phyloP scores from a whole-genome alignment of 1,284 basidiomycete genomes.

The Ustilago esculenta region DNA sequence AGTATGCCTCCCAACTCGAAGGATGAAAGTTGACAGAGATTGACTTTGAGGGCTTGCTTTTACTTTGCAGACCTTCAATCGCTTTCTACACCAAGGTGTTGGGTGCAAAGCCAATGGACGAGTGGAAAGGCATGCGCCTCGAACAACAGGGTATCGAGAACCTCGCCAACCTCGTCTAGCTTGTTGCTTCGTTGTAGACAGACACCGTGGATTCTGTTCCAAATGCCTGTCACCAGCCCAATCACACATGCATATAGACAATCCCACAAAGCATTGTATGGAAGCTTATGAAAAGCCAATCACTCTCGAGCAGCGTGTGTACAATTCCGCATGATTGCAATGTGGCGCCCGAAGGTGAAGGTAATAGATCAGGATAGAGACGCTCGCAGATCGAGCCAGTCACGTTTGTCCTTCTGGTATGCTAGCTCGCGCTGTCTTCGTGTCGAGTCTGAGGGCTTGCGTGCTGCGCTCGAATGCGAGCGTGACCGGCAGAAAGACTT shows the following conservation, averaged over 20 bases:
- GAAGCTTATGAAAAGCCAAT: too few species aligned
- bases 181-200: too few species aligned
- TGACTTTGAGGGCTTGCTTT: too few species aligned
- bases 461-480: slow-evolving; percentile 6
- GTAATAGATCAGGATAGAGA: slow-evolving; percentile 9
- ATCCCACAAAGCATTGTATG: too few species aligned
- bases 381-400: slow-evolving; percentile 30
- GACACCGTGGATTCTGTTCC: too few species aligned
- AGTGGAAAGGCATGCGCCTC: slow-evolving; percentile 62
- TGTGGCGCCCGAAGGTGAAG: not conserved
- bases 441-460: slow-evolving; percentile 6
- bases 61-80: slow-evolving; percentile 78
- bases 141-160: slow-evolving; percentile 59
- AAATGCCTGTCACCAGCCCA: too few species aligned
- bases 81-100: slow-evolving; percentile 69
- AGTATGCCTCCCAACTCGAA: too few species aligned
- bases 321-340: not conserved
- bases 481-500: not conserved
- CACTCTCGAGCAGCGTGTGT: not conserved
- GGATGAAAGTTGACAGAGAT: too few species aligned
- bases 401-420: slow-evolving; percentile 19
- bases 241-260: too few species aligned
- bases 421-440: slow-evolving; percentile 21
- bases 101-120: slow-evolving; percentile 55
- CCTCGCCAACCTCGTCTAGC: slow-evolving; percentile 43